These are phyloP conservation scores for Daldinia vernicosa DNA, from an alignment of 495 filamentous ascomycete genomes.

Conservation along the genomic window DNA sequence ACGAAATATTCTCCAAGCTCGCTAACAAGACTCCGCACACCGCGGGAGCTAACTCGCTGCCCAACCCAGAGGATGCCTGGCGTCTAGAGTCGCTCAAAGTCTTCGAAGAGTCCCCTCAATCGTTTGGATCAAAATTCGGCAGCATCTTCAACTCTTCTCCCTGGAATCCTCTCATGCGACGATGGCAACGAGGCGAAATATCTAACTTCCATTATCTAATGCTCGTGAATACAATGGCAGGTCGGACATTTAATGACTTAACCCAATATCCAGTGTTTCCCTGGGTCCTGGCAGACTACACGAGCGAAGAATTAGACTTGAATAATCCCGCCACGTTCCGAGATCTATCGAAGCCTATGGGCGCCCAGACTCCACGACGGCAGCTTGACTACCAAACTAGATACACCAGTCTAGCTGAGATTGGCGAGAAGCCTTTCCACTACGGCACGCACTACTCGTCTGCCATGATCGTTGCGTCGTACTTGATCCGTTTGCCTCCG, in stretches of 20 bases:
- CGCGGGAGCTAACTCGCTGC: slow-evolving; percentile 56
- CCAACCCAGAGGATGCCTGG: slow-evolving; percentile 78
- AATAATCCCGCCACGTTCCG: slow-evolving; percentile 84
- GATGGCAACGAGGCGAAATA: slow-evolving; percentile 92
- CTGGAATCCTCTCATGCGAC: slow-evolving; percentile 83
- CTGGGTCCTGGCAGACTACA: slow-evolving; percentile 96
- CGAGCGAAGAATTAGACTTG: slow-evolving; percentile 92
- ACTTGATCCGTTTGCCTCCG: slow-evolving; percentile 91
- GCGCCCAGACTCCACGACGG: slow-evolving; percentile 81
- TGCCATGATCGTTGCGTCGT: slow-evolving; percentile 97
- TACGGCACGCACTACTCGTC: slow-evolving; percentile 99
- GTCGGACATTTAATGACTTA: slow-evolving; percentile 95
- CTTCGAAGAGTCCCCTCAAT: slow-evolving; percentile 81
- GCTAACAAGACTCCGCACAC: slow-evolving; percentile 81
- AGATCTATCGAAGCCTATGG: slow-evolving; percentile 95
- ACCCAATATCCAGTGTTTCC: slow-evolving; percentile 99
- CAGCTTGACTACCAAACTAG: slow-evolving; percentile 81
- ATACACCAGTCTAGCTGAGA: slow-evolving; percentile 89
- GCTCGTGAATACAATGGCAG: slow-evolving; percentile 97
- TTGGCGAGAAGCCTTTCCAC: slow-evolving; percentile 91
- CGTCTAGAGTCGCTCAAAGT: slow-evolving; percentile 84
- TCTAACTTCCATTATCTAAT: slow-evolving; percentile 99
- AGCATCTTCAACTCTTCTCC: slow-evolving; percentile 84
- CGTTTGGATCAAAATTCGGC: slow-evolving; percentile 90
- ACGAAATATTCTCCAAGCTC: slow-evolving; percentile 80